Base-by-base conservation (phyloP, 805 yeast genomes). In the Metschnikowia aberdeeniae region DNA sequence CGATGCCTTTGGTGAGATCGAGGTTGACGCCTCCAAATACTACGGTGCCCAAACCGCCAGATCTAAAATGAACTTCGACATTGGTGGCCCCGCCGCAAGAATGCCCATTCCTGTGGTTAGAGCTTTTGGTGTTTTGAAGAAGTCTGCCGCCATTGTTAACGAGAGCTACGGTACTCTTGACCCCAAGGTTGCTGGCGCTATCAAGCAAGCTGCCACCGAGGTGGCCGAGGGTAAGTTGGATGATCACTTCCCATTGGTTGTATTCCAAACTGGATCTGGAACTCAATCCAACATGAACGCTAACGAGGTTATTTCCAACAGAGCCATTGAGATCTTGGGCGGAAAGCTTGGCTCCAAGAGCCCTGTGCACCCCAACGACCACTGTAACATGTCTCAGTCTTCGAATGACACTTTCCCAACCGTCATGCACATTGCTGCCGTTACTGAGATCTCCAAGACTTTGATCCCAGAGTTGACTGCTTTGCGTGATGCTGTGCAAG, bases 41-140 rank as follows among this genome's bases (percentile, higher is more conserved):
- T 92, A 97, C 92, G 99, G 99, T 50, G 98, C 98, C 36, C 99
- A 93, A 73, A 93, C 99, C 51, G 90, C 86, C 62, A 82, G 98
- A 71, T 90, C 98, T 17, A 77, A 81, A 56, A 84, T 82, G 70
- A 93, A 93, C 78, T 93, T 93, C 78, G 86, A 89, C 70, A 93
- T 93, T 60, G 99, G 99, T 54, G 97, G 97, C 47, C 76, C 78
- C 13, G 81, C 89, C 56, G 98, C 93, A 64, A 77, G 79, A 51
- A 84, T 92, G 84, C 98, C 98, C 43, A 82, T 81, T 57, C 97
- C 98, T 26, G 78, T 93, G 45, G 83, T 93, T 56, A 79, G 77
- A 56, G 96, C 99, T 2, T 93, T 92, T 62, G 99, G 99, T 70
- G 67, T 92, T 41, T 77, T 93, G 69, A 92, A 92, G 78, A 87